These are phyloP conservation scores for Sporobolomyces pararoseus DNA, from an alignment of 768 basidiomycete genomes.

Conservation along the genomic window DNA sequence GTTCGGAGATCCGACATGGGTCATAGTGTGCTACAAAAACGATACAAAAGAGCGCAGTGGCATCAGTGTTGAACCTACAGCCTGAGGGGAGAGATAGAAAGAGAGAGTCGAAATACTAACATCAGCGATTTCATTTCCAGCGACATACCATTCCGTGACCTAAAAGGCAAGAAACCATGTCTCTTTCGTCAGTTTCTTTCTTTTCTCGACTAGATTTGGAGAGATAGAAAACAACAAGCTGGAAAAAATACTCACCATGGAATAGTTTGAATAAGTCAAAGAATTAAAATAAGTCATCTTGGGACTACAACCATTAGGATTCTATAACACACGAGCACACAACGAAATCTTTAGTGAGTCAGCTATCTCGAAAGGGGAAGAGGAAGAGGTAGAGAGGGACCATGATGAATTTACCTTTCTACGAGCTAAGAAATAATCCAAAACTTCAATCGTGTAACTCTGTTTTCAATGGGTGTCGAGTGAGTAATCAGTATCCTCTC, in stretches of 20 bases:
- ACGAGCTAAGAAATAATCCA: conserved; percentile 70
- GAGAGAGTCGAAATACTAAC: conserved; percentile 53
- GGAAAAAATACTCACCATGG: conserved; percentile 26
- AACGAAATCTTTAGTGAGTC: too few species aligned
- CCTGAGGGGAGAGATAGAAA: background rate
- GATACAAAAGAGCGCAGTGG: background rate
- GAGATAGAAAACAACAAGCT: background rate
- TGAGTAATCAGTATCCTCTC: background rate
- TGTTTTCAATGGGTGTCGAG: conserved; percentile 59
- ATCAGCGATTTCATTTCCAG: conserved; percentile 77
- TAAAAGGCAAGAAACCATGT: background rate
- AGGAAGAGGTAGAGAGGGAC: background rate
- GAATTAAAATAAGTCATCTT: conserved; percentile 75
- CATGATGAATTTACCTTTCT: conserved; percentile 55
- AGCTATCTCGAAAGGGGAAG: too few species aligned
- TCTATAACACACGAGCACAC: too few species aligned
- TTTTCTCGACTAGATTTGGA: too few species aligned
- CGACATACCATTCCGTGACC: conserved; percentile 50
- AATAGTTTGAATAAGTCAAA: conserved; percentile 67
- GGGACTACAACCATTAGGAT: conserved; percentile 56
- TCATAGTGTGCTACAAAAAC: conserved; percentile 58
- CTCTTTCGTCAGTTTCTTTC: too few species aligned
- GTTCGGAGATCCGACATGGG: conserved; percentile 56
- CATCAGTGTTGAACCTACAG: background rate
- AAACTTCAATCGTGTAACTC: conserved; percentile 67